These are phyloP conservation scores for Petasospora fabianii DNA, from an alignment of 1,139 yeast species.

Conservation along the genomic window DNA sequence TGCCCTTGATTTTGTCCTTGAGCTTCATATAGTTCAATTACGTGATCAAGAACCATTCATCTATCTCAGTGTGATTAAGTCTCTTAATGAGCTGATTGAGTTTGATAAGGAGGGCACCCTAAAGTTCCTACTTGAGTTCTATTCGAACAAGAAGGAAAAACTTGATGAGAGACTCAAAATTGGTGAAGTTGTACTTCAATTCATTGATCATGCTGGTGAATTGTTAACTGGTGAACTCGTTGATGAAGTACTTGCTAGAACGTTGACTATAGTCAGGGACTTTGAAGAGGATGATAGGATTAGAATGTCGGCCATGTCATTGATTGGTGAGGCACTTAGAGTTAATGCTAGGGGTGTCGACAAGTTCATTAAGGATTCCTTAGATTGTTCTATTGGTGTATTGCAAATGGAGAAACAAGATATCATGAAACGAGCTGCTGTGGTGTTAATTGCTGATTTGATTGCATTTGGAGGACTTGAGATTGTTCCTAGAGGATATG, in stretches of 20 bases:
- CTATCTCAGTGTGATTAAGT: constrained; percentile 79
- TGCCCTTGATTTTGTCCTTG: constrained; percentile 50
- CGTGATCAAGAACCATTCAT: constrained; percentile 83
- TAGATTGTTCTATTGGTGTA: constrained; percentile 77
- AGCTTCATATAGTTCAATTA: constrained; percentile 61
- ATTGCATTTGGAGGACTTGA: constrained; percentile 42
- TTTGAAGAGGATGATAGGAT: constrained; percentile 49
- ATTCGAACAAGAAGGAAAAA: constrained; percentile 33
- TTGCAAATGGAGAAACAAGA: constrained; percentile 51
- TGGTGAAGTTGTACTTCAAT: constrained; percentile 75
- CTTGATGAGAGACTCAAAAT: constrained; percentile 64
- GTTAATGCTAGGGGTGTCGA: constrained; percentile 54
- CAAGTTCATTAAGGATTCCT: constrained; percentile 46
- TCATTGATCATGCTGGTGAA: constrained; percentile 48
- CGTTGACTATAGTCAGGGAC: constrained; percentile 28
- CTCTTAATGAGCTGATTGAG: constrained; percentile 57
- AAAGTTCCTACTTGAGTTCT: constrained; percentile 39
- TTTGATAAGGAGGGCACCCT: constrained; percentile 40
- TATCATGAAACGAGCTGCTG: constrained; percentile 66
- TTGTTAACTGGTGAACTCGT: constrained; percentile 42
- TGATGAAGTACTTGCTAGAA: constrained; percentile 32
- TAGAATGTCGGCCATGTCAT: constrained; percentile 83
- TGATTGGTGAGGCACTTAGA: constrained; percentile 66
- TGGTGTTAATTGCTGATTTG: constrained; percentile 65
- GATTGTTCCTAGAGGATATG: constrained; percentile 47